Evolutionary conservation across 768 basidiomycete species (phyloP), one percentile per base, ranked within the genome.

Genomic region (Pulveroboletus sp.): DNA sequence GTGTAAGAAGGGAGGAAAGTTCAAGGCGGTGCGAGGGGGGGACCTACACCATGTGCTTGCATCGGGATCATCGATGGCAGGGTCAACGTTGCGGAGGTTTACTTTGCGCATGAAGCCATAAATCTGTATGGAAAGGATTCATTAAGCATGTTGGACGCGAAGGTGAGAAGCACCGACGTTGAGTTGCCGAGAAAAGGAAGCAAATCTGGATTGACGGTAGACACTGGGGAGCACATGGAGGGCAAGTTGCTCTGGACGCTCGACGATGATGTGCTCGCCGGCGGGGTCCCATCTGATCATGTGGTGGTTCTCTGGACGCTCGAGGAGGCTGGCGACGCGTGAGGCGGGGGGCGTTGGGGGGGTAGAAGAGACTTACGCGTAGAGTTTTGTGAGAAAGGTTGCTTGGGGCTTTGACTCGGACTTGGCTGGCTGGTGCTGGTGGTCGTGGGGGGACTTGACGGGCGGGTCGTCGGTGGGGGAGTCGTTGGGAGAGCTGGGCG

Each of bases 41-140:
- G 23, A 81, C 92, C 67, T 75, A 94, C 92, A 94, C 93, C 93
- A 97, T 54, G 92, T 94, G 69, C 90, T 93, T 13, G 92, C 93
- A 73, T 97, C 93, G 53, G 92, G 92, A 72, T 95, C 93, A 72
- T 90, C 88, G 58, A 94, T 94, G 53, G 89, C 90, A 54, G 90
- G 89, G 75, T 94, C 92, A 68, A 94, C 87, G 72, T 94, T 93
- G 67, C 90, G 87, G 60, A 94, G 78, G 75, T 94, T 94, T 66
- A 95, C 90, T 71, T 95, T 94, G 72, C 93, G 91, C 90, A 94
- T 94, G 77, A 94, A 97, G 57, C 93, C 94, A 75, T 97, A 97
- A 72, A 97, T 97, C 93, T 95, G 61, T 60, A 49, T 44, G 49
- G 61, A 60, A 43, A 48, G 48, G 27, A 44, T 55, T 55, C 50